A percentile compares a stretch with the other conserved stretches of the same genome.
phyloP scores from a whole-genome alignment of 1,284 basidiomycete genomes.

The Fomitiporia mediterranea region DNA sequence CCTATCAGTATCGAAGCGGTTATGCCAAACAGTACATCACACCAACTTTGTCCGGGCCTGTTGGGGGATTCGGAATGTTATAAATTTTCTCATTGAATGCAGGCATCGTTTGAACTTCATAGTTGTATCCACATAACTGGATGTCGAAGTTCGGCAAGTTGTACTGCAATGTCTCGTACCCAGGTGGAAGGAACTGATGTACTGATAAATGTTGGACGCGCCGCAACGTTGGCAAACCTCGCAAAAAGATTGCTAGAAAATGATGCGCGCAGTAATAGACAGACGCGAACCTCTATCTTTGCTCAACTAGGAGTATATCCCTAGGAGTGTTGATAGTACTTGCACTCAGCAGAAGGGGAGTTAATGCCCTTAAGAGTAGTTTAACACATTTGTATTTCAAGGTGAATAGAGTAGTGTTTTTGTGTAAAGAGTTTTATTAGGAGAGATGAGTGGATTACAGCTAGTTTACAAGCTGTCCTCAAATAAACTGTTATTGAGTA shows the following conservation, averaged over 20 bases:
- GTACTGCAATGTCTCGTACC: constrained; percentile 66
- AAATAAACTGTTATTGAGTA: too few relatives aligned
- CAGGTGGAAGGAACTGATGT: neutral
- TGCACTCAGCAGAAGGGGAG: too few relatives aligned
- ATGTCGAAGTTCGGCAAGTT: constrained; percentile 72
- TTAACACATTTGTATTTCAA: too few relatives aligned
- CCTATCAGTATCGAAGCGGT: neutral
- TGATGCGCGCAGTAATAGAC: neutral
- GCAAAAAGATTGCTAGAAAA: neutral
- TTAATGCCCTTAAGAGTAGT: too few relatives aligned
- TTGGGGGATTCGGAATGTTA: constrained; percentile 65
- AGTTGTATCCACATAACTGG: constrained; percentile 69
- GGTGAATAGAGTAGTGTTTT: too few relatives aligned
- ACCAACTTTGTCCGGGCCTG: constrained; percentile 63
- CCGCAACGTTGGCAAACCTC: neutral
- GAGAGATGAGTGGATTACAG: too few relatives aligned
- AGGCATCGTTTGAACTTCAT: constrained; percentile 59
- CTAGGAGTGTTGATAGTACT: too few relatives aligned
- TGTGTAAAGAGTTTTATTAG: too few relatives aligned
- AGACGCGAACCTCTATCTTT: constrained; percentile 1
- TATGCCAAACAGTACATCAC: neutral
- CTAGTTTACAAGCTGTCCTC: too few relatives aligned
- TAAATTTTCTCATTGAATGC: constrained; percentile 61
- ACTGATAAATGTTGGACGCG: too few relatives aligned
- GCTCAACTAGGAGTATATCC: too few relatives aligned